Base-by-base conservation (phyloP, 108 stramenopile genomes). In the Nitzschia sp. region DNA sequence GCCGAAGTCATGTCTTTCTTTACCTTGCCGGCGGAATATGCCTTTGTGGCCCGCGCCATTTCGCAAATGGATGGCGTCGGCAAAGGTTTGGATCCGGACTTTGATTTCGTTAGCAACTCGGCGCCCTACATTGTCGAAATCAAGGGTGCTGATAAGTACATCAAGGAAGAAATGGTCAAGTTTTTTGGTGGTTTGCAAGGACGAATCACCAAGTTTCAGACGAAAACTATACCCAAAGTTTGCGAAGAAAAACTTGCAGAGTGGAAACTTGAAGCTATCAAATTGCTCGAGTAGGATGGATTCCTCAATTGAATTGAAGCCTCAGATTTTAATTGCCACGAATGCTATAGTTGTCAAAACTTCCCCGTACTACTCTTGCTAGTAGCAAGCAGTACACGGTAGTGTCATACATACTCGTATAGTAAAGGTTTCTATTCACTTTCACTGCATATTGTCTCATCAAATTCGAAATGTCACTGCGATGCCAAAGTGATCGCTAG, bases 61-160 rank as follows among this genome's bases (percentile, higher is more conserved):
- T 76, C 80, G 21, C 94, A 95, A 73, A 86, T 95, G 85, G 85
- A 87, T 56, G 94, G 94, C 1, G 91, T 92, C 8, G 91, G 94
- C 27, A 90, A 91, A 66, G 64, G 70, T 18, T 64, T 95, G 21
- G 94, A 92, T 54, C 67, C 82, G 5, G 91, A 92, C 1, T 95
- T 95, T 59, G 94, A 95, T 53, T 95, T 95, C 63, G 84, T 95
- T 28, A 86, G 85, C 9, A 79, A 82, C 8, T 78, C 86, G 2
- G 94, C 94, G 3, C 94, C 91, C 17, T 86, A 79, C 61, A 75
- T 95, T 32, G 86, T 89, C 0, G 94, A 92, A 78, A 86, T 90
- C 54, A 92, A 95, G 60, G 94, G 94, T 18, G 67, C 79, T 0
- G 74, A 68, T 47, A 74, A 74, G 23, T 95, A 92, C 66, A 47